Evolutionary conservation across 192 early-diverging fungal genomes (phyloP), one percentile per base, ranked within the genome.

Genomic region (Linnemannia exigua): DNA sequence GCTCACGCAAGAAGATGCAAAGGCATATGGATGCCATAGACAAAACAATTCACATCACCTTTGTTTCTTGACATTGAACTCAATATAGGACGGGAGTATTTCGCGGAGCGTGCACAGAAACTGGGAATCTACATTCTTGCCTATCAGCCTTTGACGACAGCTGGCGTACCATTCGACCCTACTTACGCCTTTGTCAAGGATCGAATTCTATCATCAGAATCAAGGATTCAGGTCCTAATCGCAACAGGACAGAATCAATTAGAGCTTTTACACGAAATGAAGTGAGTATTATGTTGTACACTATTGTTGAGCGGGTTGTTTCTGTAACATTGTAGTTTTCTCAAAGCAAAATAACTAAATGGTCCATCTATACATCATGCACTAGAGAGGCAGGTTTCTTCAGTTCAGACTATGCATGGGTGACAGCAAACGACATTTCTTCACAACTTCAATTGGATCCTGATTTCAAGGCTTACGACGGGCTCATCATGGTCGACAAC

Each of bases 401-500:
- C 20, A 19, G 35, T 0, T 48, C 70, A 46, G 71, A 84, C 7
- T 84, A 78, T 66, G 81, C 76, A 22, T 84, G 76, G 81, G 51
- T 84, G 9, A 74, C 76, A 11, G 16, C 47, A 51, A 84, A 69
- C 72, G 72, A 78, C 19, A 69, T 84, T 33, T 67, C 76, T 1
- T 20, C 33, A 14, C 35, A 28, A 58, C 47, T 84, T 6, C 4
- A 22, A 47, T 48, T 69, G 25, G 63, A 78, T 35, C 44, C 54
- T 1, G 50, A 70, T 36, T 28, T 70, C 17, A 67, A 48, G 19
- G 69, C 22, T 0, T 84, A 74, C 33, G 72, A 84, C 25, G 90
- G 90, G 0, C 20, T 91, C 5, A 87, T 91, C n/a, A 79, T 87
- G 70, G 81, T 91, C 54, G 87, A 88, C 38, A 87, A 88, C 47